These are phyloP conservation scores for Aethionema arabicum DNA, from an alignment of 345 rosid genomes.

Conservation along the genomic window DNA sequence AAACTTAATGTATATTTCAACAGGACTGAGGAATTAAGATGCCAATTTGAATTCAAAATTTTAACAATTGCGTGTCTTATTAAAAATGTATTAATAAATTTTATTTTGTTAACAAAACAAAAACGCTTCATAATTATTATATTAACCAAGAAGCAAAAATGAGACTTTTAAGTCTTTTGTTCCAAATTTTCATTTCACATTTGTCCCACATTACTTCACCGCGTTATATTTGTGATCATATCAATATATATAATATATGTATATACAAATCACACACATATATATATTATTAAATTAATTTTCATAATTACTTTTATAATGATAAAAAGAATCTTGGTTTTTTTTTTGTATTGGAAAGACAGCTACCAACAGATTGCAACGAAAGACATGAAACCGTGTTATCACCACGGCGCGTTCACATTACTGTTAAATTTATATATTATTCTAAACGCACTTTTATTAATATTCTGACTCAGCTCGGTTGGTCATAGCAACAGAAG, in stretches of 20 bases:
- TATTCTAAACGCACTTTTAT: neutral
- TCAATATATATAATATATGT: neutral
- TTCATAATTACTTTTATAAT: neutral
- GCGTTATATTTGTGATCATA: slow-evolving; percentile 26
- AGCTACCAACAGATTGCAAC: slow-evolving; percentile 31
- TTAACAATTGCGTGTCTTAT: slow-evolving; percentile 13
- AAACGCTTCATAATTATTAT: neutral
- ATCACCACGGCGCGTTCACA: slow-evolving; percentile 20
- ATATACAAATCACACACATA: no score
- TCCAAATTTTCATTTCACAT: slow-evolving; percentile 29
- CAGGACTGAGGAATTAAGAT: slow-evolving; percentile 3
- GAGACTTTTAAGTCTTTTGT: slow-evolving; percentile 15
- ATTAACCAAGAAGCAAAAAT: slow-evolving; percentile 13
- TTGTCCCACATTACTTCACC: slow-evolving; percentile 33
- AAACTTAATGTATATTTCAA: neutral
- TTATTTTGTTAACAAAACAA: slow-evolving; percentile 4
- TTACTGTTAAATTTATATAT: neutral
- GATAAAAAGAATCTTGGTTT: neutral
- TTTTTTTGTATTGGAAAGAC: slow-evolving; percentile 28
- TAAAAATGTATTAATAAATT: slow-evolving; percentile 5
- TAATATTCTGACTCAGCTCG: slow-evolving; percentile 9
- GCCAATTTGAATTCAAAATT: slow-evolving; percentile 1
- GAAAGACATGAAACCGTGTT: slow-evolving; percentile 35
- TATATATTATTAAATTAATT: neutral
- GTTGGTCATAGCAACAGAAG: neutral